Percentiles rank a stretch among this genome's conserved stretches.
phyloP scores from a whole-genome alignment of 2,329 filamentous ascomycete genomes.

The Beauveria medogensis region DNA sequence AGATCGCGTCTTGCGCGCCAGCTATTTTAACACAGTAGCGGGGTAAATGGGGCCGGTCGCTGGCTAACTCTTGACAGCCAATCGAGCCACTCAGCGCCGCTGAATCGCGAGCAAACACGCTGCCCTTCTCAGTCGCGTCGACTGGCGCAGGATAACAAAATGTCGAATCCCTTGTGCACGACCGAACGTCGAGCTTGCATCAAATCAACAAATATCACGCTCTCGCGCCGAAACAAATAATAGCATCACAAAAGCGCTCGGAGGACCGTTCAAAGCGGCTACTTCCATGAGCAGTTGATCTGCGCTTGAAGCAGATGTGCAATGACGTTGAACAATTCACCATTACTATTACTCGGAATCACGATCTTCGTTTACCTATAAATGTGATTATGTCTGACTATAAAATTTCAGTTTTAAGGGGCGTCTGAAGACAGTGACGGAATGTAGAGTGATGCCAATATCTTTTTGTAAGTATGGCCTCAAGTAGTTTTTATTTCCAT shows the following conservation, averaged over 20 bases:
- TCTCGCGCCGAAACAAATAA: not conserved
- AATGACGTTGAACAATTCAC: not conserved
- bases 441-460: not conserved
- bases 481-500: too few relatives aligned
- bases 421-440: not conserved
- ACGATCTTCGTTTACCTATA: not conserved
- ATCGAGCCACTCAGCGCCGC: not conserved
- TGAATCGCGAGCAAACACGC: not conserved
- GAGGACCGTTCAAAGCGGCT: too few relatives aligned
- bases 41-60: not conserved
- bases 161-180: not conserved
- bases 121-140: not conserved
- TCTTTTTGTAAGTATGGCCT: not conserved
- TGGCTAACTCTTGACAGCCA: not conserved
- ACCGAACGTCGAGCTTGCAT: not conserved
- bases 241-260: not conserved
- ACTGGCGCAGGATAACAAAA: not conserved
- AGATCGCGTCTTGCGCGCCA: constrained; percentile 3
- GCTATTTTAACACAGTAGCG: constrained; percentile 1
- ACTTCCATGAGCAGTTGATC: too few relatives aligned
- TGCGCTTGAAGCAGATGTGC: too few relatives aligned
- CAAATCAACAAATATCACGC: not conserved
- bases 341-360: constrained; percentile 2
- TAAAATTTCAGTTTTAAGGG: not conserved
- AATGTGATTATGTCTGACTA: constrained; percentile 6